These are phyloP conservation scores for Tolypocladium tundrense DNA, from an alignment of 2,329 filamentous ascomycete genomes.

Conservation along the genomic window DNA sequence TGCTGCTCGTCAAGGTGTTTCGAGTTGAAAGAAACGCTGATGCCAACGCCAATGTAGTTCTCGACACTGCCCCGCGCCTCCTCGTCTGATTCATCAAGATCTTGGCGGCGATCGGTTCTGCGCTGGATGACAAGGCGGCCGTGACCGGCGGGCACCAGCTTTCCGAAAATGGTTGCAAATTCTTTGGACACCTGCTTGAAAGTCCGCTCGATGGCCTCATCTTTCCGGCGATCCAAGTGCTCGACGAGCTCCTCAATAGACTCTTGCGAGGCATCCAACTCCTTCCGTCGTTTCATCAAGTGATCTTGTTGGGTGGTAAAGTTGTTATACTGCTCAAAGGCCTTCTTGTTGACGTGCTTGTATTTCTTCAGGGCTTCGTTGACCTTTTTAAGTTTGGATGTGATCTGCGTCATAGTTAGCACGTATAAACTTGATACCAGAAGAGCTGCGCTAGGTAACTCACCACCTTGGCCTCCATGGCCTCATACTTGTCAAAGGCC, in stretches of 20 bases:
- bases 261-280: constrained; percentile 75
- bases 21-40: constrained; percentile 96
- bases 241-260: constrained; percentile 90
- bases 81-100: constrained; percentile 52
- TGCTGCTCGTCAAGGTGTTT: constrained; percentile 94
- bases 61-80: constrained; percentile 67
- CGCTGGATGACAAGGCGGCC: constrained; percentile 89
- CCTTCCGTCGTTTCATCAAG: constrained; percentile 71
- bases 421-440: not conserved
- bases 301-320: constrained; percentile 89
- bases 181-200: constrained; percentile 97
- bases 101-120: constrained; percentile 62
- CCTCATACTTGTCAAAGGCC: constrained; percentile 83
- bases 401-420: constrained; percentile 32
- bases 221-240: constrained; percentile 88
- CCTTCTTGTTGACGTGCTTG: constrained; percentile 98
- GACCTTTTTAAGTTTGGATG: constrained; percentile 72
- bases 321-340: constrained; percentile 96
- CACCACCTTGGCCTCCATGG: constrained; percentile 68
- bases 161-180: constrained; percentile 87
- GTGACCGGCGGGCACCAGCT: constrained; percentile 86
- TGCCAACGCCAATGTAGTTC: constrained; percentile 92
- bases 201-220: constrained; percentile 94
- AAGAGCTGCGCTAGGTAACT: constrained; percentile 15
- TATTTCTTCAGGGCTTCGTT: constrained; percentile 93